These are phyloP conservation scores for Mortierella sp. DNA, from an alignment of 371 early-diverging fungal species.

Conservation along the genomic window DNA sequence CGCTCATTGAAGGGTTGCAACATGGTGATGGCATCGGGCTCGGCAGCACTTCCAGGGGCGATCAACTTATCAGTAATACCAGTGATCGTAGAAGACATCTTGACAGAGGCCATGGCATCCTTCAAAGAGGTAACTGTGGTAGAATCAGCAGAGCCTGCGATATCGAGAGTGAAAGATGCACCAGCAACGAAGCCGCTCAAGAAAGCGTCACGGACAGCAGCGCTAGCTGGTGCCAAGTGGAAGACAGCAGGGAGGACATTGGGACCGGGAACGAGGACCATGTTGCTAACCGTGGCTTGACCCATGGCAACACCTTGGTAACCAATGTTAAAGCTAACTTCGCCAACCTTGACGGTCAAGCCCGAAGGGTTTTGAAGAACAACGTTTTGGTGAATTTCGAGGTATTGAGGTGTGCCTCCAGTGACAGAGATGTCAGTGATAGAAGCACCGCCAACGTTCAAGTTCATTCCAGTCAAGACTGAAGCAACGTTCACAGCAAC, in stretches of 20 bases:
- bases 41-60: slow-evolving; percentile 39
- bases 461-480: slow-evolving; percentile 61
- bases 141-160: slow-evolving; percentile 58
- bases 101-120: slow-evolving; percentile 63
- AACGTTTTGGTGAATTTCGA: slow-evolving; percentile 58
- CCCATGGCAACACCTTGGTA: slow-evolving; percentile 59
- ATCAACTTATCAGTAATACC: slow-evolving; percentile 62
- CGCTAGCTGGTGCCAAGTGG: slow-evolving; percentile 34
- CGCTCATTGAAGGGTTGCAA: slow-evolving; percentile 24
- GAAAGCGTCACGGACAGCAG: slow-evolving; percentile 39
- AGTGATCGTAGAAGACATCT: slow-evolving; percentile 57
- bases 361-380: slow-evolving; percentile 68
- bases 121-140: slow-evolving; percentile 61
- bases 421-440: slow-evolving; percentile 60
- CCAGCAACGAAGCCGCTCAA: slow-evolving; percentile 50
- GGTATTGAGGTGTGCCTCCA: slow-evolving; percentile 60
- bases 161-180: slow-evolving; percentile 58
- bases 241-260: slow-evolving; percentile 59
- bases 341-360: slow-evolving; percentile 65
- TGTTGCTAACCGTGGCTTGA: slow-evolving; percentile 41
- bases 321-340: slow-evolving; percentile 61
- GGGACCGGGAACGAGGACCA: slow-evolving; percentile 62
- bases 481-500: slow-evolving; percentile 64
- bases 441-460: slow-evolving; percentile 56
- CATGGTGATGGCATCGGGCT: slow-evolving; percentile 30